phyloP scores from a whole-genome alignment of 345 rosid genomes.

The Toxicodendron radicans region DNA sequence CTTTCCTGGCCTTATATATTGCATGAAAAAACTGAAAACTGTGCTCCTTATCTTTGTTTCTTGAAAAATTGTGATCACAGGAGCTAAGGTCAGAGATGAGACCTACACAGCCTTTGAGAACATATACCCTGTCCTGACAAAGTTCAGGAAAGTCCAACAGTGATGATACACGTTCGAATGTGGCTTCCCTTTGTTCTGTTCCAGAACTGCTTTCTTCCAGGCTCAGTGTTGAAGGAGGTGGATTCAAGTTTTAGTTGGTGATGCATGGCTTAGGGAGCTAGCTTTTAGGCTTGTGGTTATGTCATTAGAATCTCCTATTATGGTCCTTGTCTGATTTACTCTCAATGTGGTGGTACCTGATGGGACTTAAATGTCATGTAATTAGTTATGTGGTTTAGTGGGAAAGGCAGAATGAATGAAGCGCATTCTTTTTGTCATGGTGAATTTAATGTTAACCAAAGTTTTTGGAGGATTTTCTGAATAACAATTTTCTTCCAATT shows the following conservation, averaged over 20 bases:
- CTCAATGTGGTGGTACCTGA: neutral
- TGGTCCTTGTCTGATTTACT: neutral
- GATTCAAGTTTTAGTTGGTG: constrained; percentile 16
- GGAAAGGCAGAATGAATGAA: constrained; percentile 5
- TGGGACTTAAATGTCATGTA: neutral
- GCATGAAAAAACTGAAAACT: constrained; percentile 92
- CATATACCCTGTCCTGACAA: constrained; percentile 87
- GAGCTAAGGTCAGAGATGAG: constrained; percentile 93
- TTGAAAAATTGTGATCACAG: constrained; percentile 92
- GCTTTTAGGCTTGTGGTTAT: neutral
- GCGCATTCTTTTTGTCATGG: neutral
- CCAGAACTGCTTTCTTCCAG: neutral
- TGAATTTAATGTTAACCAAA: neutral
- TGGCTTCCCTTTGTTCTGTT: neutral
- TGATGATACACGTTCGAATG: constrained; percentile 6
- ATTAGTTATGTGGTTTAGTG: constrained; percentile 8
- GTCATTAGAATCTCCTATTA: neutral
- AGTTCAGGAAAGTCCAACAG: constrained; percentile 85
- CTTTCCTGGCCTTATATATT: constrained; percentile 87
- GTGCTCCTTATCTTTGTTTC: constrained; percentile 94
- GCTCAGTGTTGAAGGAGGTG: neutral
- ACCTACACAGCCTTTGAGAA: constrained; percentile 91
- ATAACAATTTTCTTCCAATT: constrained; percentile 4
- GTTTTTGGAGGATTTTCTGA: constrained; percentile 2
- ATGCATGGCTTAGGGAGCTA: constrained; percentile 3